Base-by-base conservation (phyloP, 148 eudicot species). In the Rhododendron simsii region DNA sequence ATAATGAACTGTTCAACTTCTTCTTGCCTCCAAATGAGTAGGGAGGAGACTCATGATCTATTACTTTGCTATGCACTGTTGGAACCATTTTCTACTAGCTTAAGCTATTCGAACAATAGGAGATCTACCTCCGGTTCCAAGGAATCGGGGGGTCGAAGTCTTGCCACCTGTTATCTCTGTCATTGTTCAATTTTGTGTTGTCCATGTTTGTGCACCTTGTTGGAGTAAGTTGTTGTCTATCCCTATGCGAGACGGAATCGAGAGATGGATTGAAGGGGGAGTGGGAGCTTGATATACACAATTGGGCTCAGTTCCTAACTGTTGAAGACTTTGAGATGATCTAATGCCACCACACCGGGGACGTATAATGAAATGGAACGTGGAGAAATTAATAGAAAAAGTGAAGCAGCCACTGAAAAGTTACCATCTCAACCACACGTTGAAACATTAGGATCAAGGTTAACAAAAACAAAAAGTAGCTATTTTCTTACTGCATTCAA, bases 401-500 rank as follows among this genome's bases (percentile, higher is more conserved):
- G 8, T 48, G 82, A 80, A 48, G 7, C 33, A 28, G 61, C 11
- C 21, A 80, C 37, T 80, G 39, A 80, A 80, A 10, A 50, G 61
- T 26, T 50, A 26, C 53, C 18, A 48, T 21, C 10, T 65, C 33
- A n/a, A 65, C 14, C 73, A 65, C 73, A 33, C 20, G 7, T 83
- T 77, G 6, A 83, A n/a, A 39, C 26, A 16, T 80, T 71, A 51
- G 16, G 57, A 55, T 80, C 73, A 28, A 33, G 53, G 15, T 44
- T 21, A 76, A 51, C 47, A 9, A 45, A 45, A 61, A 59, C 35
- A 69, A 33, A 21, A 44, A 78, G 79, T 33, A 78, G 33, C 14
- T 28, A 37, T 44, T 86, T 26, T 67, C 98, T 94, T 91, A 95
- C 99, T 35, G 96, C 94, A 90, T 90, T 92, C 89, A 97, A 83